A percentile compares a stretch with the other conserved stretches of the same genome.
Evolutionary conservation across 352 stramenopile species (phyloP).

Genomic region (Globisporangium cederbergense): DNA sequence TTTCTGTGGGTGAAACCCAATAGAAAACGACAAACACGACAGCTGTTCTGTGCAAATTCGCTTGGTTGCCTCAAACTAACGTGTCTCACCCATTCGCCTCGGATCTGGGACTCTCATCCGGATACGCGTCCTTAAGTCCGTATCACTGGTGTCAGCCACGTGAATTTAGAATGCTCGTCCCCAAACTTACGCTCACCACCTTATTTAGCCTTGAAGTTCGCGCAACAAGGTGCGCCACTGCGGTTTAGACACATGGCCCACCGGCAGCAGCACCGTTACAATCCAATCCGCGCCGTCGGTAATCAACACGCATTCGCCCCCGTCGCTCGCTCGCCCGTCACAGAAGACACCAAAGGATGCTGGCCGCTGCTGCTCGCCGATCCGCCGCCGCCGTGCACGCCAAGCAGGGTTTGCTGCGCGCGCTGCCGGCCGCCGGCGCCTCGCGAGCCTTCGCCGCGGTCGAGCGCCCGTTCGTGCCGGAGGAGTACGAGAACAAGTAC

Average conservation of each 20-base stretch:
- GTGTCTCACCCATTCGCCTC: no score
- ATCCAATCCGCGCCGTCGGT: slow-evolving; percentile 1
- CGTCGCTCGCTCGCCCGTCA: not conserved
- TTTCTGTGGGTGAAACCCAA: no score
- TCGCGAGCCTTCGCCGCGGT: slow-evolving; percentile 28
- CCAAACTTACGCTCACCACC: not conserved
- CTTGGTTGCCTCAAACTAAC: not conserved
- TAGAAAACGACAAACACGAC: not conserved
- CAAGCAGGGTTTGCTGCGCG: slow-evolving; percentile 8
- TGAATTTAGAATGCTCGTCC: no score
- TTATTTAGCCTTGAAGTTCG: slow-evolving; percentile 8
- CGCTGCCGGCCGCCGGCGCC: slow-evolving; percentile 5
- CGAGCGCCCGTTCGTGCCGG: slow-evolving; percentile 37
- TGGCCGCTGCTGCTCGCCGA: slow-evolving; percentile 9
- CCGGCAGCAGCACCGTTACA: not conserved
- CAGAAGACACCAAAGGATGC: slow-evolving; percentile 2
- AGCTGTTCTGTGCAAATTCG: slow-evolving; percentile 2
- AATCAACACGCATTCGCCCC: not conserved
- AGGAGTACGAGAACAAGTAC: slow-evolving; percentile 80
- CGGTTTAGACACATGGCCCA: not conserved
- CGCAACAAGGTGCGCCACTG: not conserved
- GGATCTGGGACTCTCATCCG: no score
- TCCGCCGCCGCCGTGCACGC: not conserved
- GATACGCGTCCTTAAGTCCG: no score
- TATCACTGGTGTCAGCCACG: no score